phyloP scores from a whole-genome alignment of 768 basidiomycete genomes.

The Cystofilobasidium macerans region DNA sequence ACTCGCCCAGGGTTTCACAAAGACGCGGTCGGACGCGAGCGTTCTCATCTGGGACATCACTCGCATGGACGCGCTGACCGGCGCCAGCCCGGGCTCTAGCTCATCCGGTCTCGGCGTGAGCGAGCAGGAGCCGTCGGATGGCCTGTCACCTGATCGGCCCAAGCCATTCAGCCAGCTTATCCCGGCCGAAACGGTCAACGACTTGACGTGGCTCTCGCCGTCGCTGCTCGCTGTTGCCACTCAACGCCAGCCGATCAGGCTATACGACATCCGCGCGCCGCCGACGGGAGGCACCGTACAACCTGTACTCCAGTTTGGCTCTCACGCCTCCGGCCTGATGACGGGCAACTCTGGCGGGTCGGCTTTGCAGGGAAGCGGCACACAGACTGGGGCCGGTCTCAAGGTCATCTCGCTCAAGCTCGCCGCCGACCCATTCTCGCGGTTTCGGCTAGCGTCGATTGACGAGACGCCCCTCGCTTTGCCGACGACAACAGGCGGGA shows the following conservation, averaged over 20 bases:
- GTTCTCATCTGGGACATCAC: conserved; percentile 23
- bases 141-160: not conserved
- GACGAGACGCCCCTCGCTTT: conserved; percentile 13
- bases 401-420: conserved; percentile 12
- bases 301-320: conserved; percentile 18
- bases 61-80: not conserved
- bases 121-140: not conserved
- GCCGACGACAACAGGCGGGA: too few species aligned
- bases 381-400: not conserved
- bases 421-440: conserved; percentile 8
- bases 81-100: not conserved
- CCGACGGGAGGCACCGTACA: not conserved
- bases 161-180: conserved; percentile 6
- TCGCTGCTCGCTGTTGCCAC: conserved; percentile 19
- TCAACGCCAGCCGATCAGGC: conserved; percentile 13
- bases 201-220: conserved; percentile 17
- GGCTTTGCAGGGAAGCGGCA: not conserved
- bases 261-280: conserved; percentile 20
- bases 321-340: not conserved
- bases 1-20: conserved; percentile 24
- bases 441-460: conserved; percentile 12
- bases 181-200: conserved; percentile 19
- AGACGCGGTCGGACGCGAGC: conserved; percentile 17
- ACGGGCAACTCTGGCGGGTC: not conserved
- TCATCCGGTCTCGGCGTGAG: not conserved